A percentile compares a stretch with the other conserved stretches of the same genome.
phyloP scores from a whole-genome alignment of 1,284 basidiomycete species.

The Boletellus dicymbophilus region DNA sequence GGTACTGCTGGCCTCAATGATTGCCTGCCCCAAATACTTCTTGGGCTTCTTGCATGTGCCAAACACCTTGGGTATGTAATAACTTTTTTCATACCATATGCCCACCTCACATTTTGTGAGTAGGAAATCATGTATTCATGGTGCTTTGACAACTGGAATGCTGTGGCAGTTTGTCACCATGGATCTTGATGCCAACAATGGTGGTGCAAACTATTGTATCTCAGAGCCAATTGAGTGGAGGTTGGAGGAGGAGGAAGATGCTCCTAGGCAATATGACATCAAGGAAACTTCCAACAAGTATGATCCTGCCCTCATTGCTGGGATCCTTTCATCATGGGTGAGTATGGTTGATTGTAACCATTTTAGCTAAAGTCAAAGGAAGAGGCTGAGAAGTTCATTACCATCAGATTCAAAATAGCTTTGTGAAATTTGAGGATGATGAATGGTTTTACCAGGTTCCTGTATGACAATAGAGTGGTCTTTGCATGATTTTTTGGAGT shows the following conservation, averaged over 20 bases:
- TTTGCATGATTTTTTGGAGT: too few species aligned
- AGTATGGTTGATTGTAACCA: background rate
- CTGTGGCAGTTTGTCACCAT: background rate
- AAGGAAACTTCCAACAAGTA: background rate
- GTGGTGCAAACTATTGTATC: background rate
- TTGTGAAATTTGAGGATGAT: background rate
- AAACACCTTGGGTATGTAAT: background rate
- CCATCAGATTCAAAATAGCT: constrained; percentile 1
- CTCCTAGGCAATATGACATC: background rate
- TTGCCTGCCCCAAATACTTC: background rate
- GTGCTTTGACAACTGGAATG: background rate
- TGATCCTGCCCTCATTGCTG: constrained; percentile 1
- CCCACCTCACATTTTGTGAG: background rate
- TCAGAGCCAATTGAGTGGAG: background rate
- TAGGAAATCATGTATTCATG: background rate
- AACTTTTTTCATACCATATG: background rate
- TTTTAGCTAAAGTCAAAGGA: background rate
- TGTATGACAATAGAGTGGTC: too few species aligned
- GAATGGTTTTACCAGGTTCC: background rate
- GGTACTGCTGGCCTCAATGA: background rate
- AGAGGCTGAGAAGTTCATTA: background rate
- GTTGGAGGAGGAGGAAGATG: background rate
- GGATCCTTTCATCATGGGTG: constrained; percentile 2
- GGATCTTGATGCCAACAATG: background rate
- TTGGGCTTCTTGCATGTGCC: background rate